Evolutionary conservation across 805 yeast genomes (phyloP).

Genomic region (Candida morakotiae): DNA sequence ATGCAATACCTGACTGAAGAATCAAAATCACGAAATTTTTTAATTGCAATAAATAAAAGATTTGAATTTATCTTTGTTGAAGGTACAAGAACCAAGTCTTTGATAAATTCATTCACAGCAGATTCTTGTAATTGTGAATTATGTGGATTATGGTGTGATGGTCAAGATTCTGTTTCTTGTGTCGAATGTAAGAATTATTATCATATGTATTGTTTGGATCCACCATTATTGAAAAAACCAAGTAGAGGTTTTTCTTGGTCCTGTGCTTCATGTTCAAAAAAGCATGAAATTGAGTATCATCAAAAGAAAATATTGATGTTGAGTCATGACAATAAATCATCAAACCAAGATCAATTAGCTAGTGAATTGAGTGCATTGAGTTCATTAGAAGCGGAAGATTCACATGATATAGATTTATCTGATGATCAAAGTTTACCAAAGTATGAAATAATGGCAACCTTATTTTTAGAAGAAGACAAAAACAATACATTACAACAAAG

Average conservation of each 20-base stretch:
- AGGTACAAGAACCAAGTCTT: conserved; percentile 56
- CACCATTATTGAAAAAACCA: conserved; percentile 77
- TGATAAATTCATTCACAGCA: conserved; percentile 58
- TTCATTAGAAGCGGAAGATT: conserved; percentile 5
- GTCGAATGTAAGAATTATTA: conserved; percentile 68
- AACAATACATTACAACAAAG: conserved; percentile 40
- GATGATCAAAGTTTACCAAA: conserved; percentile 31
- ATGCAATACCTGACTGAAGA: conserved; percentile 26
- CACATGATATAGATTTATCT: conserved; percentile 1
- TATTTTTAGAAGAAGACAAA: conserved; percentile 47
- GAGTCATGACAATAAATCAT: conserved; percentile 37
- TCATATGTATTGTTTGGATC: conserved; percentile 83
- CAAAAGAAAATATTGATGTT: conserved; percentile 37
- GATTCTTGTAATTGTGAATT: conserved; percentile 54
- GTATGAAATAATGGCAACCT: conserved; percentile 55
- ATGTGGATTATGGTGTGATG: conserved; percentile 83
- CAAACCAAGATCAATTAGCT: conserved; percentile 33
- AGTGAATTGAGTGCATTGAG: conserved; percentile 14
- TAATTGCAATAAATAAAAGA: conserved; percentile 59
- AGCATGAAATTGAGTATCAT: conserved; percentile 43
- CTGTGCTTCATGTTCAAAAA: conserved; percentile 73
- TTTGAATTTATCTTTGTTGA: conserved; percentile 77
- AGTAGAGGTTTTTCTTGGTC: conserved; percentile 89
- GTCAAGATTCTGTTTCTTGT: conserved; percentile 68
- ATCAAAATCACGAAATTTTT: conserved; percentile 57